A percentile compares a stretch with the other conserved stretches of the same genome.
phyloP scores from a whole-genome alignment of 805 yeast species.

The Starmerella ratchasimensis region DNA sequence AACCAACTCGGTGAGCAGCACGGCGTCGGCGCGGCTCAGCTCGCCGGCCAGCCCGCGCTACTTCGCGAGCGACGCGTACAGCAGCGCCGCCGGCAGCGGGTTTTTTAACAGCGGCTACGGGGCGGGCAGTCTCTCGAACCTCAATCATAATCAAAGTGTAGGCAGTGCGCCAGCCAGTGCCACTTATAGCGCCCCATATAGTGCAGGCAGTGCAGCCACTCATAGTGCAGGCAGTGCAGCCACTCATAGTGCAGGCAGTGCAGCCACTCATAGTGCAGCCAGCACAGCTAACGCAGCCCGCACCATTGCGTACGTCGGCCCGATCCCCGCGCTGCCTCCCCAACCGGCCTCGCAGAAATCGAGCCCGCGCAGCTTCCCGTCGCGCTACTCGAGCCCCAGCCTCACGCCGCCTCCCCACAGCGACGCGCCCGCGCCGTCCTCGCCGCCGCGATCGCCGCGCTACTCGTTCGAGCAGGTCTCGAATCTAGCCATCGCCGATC shows the following conservation, averaged over 20 bases:
- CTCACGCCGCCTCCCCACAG: background rate
- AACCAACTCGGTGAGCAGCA: slow-evolving; percentile 7
- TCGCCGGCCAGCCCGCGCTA: slow-evolving; percentile 3
- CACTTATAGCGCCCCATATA: too few species aligned
- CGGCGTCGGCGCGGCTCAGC: background rate
- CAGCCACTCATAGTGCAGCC: too few species aligned
- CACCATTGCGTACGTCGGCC: slow-evolving; percentile 12
- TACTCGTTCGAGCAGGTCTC: slow-evolving; percentile 14
- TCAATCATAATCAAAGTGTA: too few species aligned
- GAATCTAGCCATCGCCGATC: slow-evolving; percentile 15
- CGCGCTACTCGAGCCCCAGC: background rate
- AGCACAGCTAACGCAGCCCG: too few species aligned
- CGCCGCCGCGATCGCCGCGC: slow-evolving; percentile 3
- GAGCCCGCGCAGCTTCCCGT: background rate
- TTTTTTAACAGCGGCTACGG: too few species aligned
- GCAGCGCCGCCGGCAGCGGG: too few species aligned
- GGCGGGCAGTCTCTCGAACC: too few species aligned
- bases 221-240: too few species aligned
- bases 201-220: too few species aligned
- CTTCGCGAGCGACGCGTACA: background rate
- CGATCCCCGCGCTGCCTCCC: slow-evolving; percentile 4
- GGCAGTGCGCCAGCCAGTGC: too few species aligned
- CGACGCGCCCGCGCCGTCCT: slow-evolving; percentile 1
- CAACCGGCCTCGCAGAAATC: background rate
- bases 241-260: too few species aligned